Percentiles rank a stretch among this genome's conserved stretches.
phyloP scores from a whole-genome alignment of 441 rosid genomes.

The Cnidoscolus chayamansa region DNA sequence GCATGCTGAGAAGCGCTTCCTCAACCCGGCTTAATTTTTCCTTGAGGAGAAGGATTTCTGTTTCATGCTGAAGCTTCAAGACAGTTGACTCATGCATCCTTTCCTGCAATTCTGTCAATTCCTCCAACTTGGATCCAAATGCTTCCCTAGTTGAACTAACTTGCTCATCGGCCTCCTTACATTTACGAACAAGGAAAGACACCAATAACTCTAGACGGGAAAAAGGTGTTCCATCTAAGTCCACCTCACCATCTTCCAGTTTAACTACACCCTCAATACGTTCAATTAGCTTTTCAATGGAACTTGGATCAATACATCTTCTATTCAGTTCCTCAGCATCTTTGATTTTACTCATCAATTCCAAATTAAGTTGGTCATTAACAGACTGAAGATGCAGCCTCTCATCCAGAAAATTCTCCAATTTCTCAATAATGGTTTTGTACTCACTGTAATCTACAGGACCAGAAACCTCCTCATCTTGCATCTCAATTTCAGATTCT shows the following conservation, averaged over 20 bases:
- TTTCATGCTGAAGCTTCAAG: constrained; percentile 60
- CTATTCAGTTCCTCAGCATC: constrained; percentile 57
- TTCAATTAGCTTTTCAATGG: constrained; percentile 54
- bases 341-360: constrained; percentile 47
- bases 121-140: constrained; percentile 46
- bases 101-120: constrained; percentile 54
- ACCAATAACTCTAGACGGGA: constrained; percentile 61
- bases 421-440: constrained; percentile 46
- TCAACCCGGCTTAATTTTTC: constrained; percentile 55
- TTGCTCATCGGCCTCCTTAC: constrained; percentile 36
- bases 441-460: constrained; percentile 44
- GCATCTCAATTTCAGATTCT: constrained; percentile 30
- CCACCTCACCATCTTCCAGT: constrained; percentile 39
- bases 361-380: constrained; percentile 53
- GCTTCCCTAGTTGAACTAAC: constrained; percentile 42
- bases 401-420: constrained; percentile 54
- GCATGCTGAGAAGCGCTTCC: constrained; percentile 49
- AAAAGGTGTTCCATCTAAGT: constrained; percentile 42
- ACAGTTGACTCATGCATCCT: constrained; percentile 41
- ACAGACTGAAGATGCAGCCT: constrained; percentile 57
- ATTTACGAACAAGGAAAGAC: constrained; percentile 50
- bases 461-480: constrained; percentile 38
- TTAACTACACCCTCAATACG: constrained; percentile 58
- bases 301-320: constrained; percentile 46
- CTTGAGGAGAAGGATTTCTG: constrained; percentile 54